These are phyloP conservation scores for Globisporangium cederbergense DNA, from an alignment of 352 stramenopile species.

Conservation along the genomic window DNA sequence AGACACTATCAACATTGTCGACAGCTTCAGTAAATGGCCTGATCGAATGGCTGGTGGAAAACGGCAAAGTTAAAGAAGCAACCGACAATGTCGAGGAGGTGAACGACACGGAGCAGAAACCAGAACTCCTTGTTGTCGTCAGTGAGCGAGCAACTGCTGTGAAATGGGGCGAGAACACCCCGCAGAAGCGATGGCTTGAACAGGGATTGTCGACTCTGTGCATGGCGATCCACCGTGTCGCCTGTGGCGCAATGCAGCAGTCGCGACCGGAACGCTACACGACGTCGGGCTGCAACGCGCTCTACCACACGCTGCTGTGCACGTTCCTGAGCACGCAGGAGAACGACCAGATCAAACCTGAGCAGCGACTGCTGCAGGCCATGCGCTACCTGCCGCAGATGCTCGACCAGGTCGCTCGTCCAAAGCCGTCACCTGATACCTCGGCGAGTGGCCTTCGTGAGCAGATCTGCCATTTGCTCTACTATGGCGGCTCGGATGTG, in stretches of 20 bases:
- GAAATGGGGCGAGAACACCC: conserved; percentile 19
- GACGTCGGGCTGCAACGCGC: conserved; percentile 64
- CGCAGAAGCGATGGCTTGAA: conserved; percentile 55
- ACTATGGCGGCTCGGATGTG: conserved; percentile 73
- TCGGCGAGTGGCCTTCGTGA: conserved; percentile 26
- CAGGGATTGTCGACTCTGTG: conserved; percentile 72
- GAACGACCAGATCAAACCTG: conserved; percentile 54
- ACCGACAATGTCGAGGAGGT: neutral
- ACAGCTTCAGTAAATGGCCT: conserved; percentile 28
- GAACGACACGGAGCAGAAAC: conserved; percentile 28
- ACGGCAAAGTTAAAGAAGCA: conserved; percentile 18
- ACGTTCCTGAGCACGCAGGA: conserved; percentile 62
- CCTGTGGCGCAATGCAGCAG: conserved; percentile 79
- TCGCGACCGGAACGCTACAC: conserved; percentile 79
- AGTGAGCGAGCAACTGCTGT: neutral
- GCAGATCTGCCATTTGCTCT: conserved; percentile 62
- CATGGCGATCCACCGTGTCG: conserved; percentile 84
- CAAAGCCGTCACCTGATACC: conserved; percentile 20
- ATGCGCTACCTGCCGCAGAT: conserved; percentile 78
- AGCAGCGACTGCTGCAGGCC: conserved; percentile 61
- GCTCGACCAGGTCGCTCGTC: conserved; percentile 49
- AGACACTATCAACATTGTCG: neutral
- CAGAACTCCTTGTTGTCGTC: conserved; percentile 2
- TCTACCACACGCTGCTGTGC: conserved; percentile 80
- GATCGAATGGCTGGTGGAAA: conserved; percentile 41